Conservation (phyloP, 129 eudicot genomes). For the Chrysanthemum makinoi region DNA sequence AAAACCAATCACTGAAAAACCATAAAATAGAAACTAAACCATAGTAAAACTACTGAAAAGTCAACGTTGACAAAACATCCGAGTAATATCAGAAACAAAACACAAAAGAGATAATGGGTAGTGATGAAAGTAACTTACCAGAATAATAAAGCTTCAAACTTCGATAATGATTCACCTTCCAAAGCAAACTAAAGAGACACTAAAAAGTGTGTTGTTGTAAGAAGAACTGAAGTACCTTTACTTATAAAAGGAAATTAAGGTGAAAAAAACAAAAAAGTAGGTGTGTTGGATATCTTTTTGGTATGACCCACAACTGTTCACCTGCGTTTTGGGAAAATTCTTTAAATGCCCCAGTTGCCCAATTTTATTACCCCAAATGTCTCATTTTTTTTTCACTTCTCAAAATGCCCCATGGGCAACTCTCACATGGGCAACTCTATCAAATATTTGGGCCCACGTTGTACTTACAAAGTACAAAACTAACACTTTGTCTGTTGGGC, state of each 20-base stretch:
- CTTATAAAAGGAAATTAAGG: slow-evolving; percentile 18
- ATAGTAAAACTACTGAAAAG: background rate
- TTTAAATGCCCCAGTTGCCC: no score
- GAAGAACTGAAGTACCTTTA: slow-evolving; percentile 5
- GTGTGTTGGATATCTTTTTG: slow-evolving; percentile 31
- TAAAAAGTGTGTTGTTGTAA: background rate
- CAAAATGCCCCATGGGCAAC: no score
- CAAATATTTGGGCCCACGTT: no score
- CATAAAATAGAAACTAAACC: slow-evolving; percentile 10
- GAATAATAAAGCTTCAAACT: slow-evolving; percentile 20
- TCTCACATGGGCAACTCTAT: no score
- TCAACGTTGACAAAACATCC: slow-evolving; percentile 5
- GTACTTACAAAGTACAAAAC: no score
- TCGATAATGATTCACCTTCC: background rate
- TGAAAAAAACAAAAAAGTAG: slow-evolving; percentile 41
- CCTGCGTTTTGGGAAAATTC: no score
- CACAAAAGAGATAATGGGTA: slow-evolving; percentile 12
- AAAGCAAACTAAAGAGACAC: slow-evolving; percentile 17
- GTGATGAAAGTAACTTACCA: slow-evolving; percentile 34
- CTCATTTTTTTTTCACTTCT: no score
- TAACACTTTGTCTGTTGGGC: no score
- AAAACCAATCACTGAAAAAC: background rate
- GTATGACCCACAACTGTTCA: slow-evolving; percentile 31
- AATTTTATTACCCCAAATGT: no score
- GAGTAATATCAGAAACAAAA: background rate